Evolutionary conservation across 768 basidiomycete species (phyloP).

Genomic region (Exsudoporus frostii): DNA sequence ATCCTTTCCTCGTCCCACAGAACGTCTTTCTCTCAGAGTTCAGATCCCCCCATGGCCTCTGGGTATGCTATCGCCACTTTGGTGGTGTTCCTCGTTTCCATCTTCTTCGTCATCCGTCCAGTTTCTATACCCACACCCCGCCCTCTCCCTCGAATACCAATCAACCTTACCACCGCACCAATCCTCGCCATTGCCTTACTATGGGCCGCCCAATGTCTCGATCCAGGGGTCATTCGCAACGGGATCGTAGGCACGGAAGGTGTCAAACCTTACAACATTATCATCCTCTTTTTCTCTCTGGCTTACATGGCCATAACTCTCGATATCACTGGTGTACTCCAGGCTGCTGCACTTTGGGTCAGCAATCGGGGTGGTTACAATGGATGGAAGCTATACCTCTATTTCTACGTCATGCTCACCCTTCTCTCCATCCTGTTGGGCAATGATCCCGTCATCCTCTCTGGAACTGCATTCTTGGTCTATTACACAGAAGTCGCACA

Average conservation of each 20-base stretch:
- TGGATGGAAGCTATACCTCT: slow-evolving; percentile 70
- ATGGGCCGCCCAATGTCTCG: slow-evolving; percentile 55
- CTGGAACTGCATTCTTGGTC: slow-evolving; percentile 85
- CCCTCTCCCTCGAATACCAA: slow-evolving; percentile 33
- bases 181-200: slow-evolving; percentile 49
- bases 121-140: slow-evolving; percentile 39
- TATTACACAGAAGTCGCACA: slow-evolving; percentile 71
- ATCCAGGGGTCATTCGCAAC: slow-evolving; percentile 49
- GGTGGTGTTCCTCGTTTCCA: slow-evolving; percentile 52
- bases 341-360: slow-evolving; percentile 87
- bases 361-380: slow-evolving; percentile 72
- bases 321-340: slow-evolving; percentile 83
- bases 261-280: slow-evolving; percentile 87
- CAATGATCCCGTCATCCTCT: slow-evolving; percentile 92
- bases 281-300: slow-evolving; percentile 87
- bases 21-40: background rate
- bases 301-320: slow-evolving; percentile 93
- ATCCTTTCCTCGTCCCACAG: background rate
- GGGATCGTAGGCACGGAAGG: slow-evolving; percentile 81
- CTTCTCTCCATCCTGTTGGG: slow-evolving; percentile 77
- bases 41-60: slow-evolving; percentile 38
- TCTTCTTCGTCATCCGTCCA: slow-evolving; percentile 49
- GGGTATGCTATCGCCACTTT: slow-evolving; percentile 47
- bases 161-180: slow-evolving; percentile 54
- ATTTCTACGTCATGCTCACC: slow-evolving; percentile 83